phyloP scores from a whole-genome alignment of 2,329 filamentous ascomycete species.

The Teratosphaeria gauchensis region DNA sequence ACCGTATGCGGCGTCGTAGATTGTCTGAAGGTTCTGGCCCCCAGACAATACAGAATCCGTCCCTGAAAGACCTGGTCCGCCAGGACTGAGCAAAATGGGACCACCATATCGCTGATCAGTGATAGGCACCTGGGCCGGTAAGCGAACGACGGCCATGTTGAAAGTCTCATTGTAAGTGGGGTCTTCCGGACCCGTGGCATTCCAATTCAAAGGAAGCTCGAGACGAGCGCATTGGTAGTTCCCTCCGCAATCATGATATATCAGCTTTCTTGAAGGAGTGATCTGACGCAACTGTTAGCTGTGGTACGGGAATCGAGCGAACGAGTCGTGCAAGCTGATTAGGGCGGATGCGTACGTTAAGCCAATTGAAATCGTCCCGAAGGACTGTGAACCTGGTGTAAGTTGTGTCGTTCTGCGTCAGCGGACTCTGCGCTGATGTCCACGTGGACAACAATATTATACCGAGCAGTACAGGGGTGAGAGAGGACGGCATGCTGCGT shows the following conservation, averaged over 20 bases:
- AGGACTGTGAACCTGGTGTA: not conserved
- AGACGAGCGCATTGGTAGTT: slow-evolving; percentile 40
- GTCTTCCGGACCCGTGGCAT: slow-evolving; percentile 14
- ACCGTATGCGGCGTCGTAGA: slow-evolving; percentile 5
- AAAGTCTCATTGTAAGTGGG: slow-evolving; percentile 12
- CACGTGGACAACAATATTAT: not conserved
- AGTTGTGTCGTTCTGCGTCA: not conserved
- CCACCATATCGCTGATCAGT: slow-evolving; percentile 31
- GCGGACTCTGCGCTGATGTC: not conserved
- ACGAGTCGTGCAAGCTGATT: not conserved
- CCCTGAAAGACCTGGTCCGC: slow-evolving; percentile 35
- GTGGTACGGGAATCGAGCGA: not conserved
- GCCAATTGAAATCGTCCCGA: not conserved
- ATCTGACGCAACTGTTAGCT: not conserved
- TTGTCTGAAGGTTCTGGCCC: slow-evolving; percentile 11
- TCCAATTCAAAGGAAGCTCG: slow-evolving; percentile 35
- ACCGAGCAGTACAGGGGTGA: not conserved
- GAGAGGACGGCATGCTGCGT: not conserved
- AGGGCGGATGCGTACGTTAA: not conserved
- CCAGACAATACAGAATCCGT: slow-evolving; percentile 19
- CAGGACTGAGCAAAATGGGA: slow-evolving; percentile 33
- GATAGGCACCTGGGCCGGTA: slow-evolving; percentile 32
- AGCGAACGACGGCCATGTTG: slow-evolving; percentile 32
- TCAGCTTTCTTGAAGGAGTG: not conserved
- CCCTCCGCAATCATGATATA: slow-evolving; percentile 28